Percentiles rank a stretch among this genome's conserved stretches.
These are phyloP conservation scores for Pseudogymnoascus sp. DNA, from an alignment of 2,329 filamentous ascomycete genomes.

Conservation along the genomic window DNA sequence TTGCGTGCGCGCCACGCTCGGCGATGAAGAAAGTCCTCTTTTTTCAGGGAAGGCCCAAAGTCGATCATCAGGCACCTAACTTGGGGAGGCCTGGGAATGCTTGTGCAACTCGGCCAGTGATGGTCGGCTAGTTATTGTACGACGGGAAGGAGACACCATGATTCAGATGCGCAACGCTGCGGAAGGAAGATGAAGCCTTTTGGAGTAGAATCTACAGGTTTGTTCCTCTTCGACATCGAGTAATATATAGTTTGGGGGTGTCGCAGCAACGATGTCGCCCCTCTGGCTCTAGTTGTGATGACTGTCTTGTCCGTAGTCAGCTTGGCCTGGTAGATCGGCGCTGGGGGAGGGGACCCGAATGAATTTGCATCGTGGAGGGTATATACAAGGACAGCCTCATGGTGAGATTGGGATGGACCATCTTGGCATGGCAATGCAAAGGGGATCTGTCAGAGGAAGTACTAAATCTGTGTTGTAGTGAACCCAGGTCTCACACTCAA, in stretches of 20 bases:
- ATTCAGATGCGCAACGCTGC: neutral
- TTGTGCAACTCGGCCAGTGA: neutral
- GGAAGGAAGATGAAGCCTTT: neutral
- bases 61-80: neutral
- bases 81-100: neutral
- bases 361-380: slow-evolving; percentile 4
- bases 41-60: neutral
- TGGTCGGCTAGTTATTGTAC: neutral
- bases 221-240: neutral
- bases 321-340: neutral
- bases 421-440: neutral
- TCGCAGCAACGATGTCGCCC: neutral
- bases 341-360: neutral
- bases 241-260: neutral
- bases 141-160: neutral
- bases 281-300: neutral
- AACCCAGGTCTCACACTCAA: slow-evolving; percentile 1
- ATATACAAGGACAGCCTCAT: neutral
- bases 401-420: neutral
- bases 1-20: neutral
- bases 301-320: neutral
- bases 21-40: neutral
- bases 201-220: neutral
- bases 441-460: neutral
- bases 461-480: neutral